These are phyloP conservation scores for Oryza nivara DNA, from an alignment of 176 grass and related monocot genomes.

Conservation along the genomic window DNA sequence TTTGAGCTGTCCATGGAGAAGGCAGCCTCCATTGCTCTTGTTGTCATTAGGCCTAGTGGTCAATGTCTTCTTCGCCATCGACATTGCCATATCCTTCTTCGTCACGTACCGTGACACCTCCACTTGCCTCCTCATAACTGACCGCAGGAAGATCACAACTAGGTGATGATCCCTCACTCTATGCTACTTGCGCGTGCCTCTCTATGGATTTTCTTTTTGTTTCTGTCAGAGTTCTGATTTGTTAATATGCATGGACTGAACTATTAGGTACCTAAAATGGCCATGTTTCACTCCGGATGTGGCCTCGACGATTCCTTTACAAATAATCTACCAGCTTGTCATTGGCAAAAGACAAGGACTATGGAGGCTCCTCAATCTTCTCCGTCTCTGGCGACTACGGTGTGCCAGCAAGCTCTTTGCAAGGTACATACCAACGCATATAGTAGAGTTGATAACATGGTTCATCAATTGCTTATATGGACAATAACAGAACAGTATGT, in stretches of 20 bases:
- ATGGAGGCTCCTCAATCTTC: constrained; percentile 49
- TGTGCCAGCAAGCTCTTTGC: constrained; percentile 48
- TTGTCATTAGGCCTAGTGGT: constrained; percentile 46
- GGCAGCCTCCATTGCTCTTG: constrained; percentile 19
- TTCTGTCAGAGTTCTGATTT: too few species aligned
- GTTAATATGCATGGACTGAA: not conserved
- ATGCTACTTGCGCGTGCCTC: accelerated
- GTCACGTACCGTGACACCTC: constrained; percentile 58
- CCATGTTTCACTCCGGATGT: constrained; percentile 60
- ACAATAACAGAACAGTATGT: too few species aligned
- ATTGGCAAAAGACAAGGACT: constrained; percentile 25
- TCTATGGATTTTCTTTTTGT: too few species aligned
- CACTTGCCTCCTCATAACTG: constrained; percentile 54
- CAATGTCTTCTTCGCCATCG: constrained; percentile 56
- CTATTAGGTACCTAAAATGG: constrained; percentile 31
- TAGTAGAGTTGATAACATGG: too few species aligned
- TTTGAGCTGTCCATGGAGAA: constrained; percentile 54
- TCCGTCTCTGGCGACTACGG: constrained; percentile 58
- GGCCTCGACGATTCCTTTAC: constrained; percentile 56
- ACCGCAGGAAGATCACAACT: constrained; percentile 48
- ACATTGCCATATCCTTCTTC: constrained; percentile 67
- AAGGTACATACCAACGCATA: not conserved
- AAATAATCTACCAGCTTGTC: constrained; percentile 44
- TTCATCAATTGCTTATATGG: too few species aligned
- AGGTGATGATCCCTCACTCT: constrained; percentile 27